Conservation (phyloP, 306 rosid genomes). For the Astragalus glycyphyllos region DNA sequence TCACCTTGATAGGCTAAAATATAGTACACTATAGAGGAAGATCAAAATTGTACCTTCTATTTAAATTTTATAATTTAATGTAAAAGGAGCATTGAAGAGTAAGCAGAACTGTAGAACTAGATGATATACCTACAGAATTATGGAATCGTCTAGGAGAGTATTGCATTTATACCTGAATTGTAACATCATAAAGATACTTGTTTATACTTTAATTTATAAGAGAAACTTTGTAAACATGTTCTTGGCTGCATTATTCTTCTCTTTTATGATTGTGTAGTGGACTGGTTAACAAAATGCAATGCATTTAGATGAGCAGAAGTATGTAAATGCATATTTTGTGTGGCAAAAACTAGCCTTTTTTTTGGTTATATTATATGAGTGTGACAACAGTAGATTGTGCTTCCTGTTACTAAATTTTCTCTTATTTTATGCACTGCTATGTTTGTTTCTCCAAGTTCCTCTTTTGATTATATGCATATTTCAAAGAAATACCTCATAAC, state of each 20-base stretch:
- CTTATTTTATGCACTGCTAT: conserved; percentile 8
- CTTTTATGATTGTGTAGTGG: conserved; percentile 11
- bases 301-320: conserved; percentile 14
- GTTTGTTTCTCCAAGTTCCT: conserved; percentile 9
- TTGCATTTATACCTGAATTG: background rate
- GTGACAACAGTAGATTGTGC: conserved; percentile 9
- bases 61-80: background rate
- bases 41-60: background rate
- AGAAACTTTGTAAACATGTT: conserved; percentile 2
- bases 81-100: background rate
- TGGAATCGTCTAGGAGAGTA: background rate
- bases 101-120: background rate
- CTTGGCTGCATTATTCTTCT: background rate
- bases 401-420: conserved; percentile 18
- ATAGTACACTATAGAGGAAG: background rate
- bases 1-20: background rate
- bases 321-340: background rate
- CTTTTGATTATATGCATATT: conserved; percentile 15
- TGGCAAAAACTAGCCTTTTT: conserved; percentile 11
- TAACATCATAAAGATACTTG: background rate
- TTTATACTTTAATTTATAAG: background rate
- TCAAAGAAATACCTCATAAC: too few species aligned
- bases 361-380: background rate
- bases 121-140: background rate
- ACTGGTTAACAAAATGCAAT: background rate